Evolutionary conservation across 768 basidiomycete species (phyloP), one percentile per base, ranked within the genome.

Genomic region (Hygrophoropsis aurantiaca): DNA sequence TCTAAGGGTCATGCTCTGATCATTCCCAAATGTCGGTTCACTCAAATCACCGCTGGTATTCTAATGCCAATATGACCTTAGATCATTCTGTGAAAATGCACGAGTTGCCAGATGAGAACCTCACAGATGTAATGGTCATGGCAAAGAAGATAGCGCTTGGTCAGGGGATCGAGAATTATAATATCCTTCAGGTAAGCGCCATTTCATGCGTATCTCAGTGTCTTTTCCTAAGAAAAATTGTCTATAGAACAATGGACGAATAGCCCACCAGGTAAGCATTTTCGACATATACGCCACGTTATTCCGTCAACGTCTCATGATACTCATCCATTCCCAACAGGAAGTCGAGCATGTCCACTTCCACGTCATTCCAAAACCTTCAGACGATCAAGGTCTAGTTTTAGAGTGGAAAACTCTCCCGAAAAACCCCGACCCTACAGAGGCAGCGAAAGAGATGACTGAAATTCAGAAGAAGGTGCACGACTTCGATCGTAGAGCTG

Each of bases 331-430:
- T 13, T 30, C 27, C 27, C 27, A 41, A 25, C 52, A 85, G 82
- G 72, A 79, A 42, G 91, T 95, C 21, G 79, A 84, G 45, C 93
- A 95, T 57, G 91, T 93, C 11, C 92, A 95, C 64, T 93, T 93
- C 70, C 93, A 97, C 58, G 77, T 97, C 56, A 94, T 97, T 51
- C 94, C 94, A 3, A 97, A 97, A 64, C 91, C 89, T 0, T 68
- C 70, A 5, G 78, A 83, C 37, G 61, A 77, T 4, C 82, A 87
- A 55, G 95, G 95, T 4, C 75, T 99, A 21, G 81, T 81, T 11
- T 70, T 97, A 45, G 81, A 79, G 15, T 97, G 95, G 95, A 30
- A 30, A 13, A 6, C 27, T 13, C 27, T 30, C 7, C 90, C 90
- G 1, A 63, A 74, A 2, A 69, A 82, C 21, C 64, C 75, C n/a